Conservation (phyloP, 352 stramenopile species). For the Phytophthora fragariaefolia region DNA sequence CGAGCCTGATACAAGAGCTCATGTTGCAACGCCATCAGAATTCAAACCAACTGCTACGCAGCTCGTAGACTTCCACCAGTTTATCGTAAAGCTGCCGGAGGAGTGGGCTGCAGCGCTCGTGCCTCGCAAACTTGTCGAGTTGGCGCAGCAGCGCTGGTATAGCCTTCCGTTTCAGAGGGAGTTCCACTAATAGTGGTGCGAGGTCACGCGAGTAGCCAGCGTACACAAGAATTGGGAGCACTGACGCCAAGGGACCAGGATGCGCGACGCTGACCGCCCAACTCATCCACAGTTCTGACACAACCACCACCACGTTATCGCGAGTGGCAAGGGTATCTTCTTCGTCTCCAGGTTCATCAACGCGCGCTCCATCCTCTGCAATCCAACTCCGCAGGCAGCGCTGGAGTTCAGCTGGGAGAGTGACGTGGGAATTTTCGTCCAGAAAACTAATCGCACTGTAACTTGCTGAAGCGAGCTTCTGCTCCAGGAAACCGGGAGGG, state of each 20-base stretch:
- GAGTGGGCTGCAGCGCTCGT: neutral
- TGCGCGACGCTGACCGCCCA: neutral
- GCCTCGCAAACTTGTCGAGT: neutral
- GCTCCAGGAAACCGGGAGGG: neutral
- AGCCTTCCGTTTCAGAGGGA: neutral
- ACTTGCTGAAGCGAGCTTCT: no score
- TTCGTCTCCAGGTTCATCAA: neutral
- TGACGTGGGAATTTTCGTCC: neutral
- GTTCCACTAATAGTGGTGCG: neutral
- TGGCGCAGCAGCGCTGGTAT: neutral
- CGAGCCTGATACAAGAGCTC: no score
- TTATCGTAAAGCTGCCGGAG: neutral
- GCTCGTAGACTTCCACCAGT: neutral
- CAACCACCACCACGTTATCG: neutral
- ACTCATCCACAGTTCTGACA: neutral
- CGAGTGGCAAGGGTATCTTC: neutral
- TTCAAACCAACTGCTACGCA: neutral
- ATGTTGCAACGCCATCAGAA: no score
- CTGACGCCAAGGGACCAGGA: neutral
- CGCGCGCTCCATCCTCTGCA: neutral
- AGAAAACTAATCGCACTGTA: neutral
- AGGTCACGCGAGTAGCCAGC: neutral
- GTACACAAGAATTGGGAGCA: neutral
- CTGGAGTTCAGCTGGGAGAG: neutral
- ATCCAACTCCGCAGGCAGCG: neutral